Percentiles rank a stretch among this genome's conserved stretches.
Conservation (phyloP, 768 basidiomycete genomes). For the Rhodotorula babjevae region DNA sequence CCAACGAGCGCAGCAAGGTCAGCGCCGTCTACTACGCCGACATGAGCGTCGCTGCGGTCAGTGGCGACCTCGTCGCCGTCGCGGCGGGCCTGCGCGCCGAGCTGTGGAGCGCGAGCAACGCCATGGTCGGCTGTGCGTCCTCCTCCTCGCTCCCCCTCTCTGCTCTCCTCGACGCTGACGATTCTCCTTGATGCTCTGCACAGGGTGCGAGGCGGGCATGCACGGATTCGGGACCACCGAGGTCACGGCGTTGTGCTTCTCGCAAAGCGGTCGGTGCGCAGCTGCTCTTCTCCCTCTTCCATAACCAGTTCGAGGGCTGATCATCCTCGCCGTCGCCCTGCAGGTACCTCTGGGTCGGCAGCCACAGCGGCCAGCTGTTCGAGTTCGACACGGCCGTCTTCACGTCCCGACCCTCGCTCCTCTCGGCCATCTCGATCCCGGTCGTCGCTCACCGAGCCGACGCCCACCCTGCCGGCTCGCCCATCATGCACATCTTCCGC, state of each 20-base stretch:
- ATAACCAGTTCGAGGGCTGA: too few relatives aligned
- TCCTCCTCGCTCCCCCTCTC: background rate
- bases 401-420: background rate
- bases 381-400: conserved; percentile 9
- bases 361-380: conserved; percentile 1
- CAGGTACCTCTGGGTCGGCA: conserved; percentile 33
- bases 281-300: too few relatives aligned
- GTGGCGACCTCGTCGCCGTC: conserved; percentile 16
- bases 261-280: conserved; percentile 11
- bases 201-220: background rate
- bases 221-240: background rate
- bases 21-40: background rate
- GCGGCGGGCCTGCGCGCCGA: background rate
- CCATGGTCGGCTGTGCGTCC: background rate
- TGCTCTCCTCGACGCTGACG: background rate
- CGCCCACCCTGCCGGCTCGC: conserved; percentile 14
- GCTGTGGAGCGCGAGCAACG: conserved; percentile 1
- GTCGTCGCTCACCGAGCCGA: conserved; percentile 4
- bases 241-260: background rate
- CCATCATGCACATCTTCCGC: background rate
- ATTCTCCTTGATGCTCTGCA: too few relatives aligned
- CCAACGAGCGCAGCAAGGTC: background rate
- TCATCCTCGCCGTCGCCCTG: background rate
- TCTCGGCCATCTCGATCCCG: background rate
- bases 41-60: background rate